Percentiles rank a stretch among this genome's conserved stretches.
These are phyloP conservation scores for Septoria petroselini DNA, from an alignment of 2,329 filamentous ascomycete genomes.

Conservation along the genomic window DNA sequence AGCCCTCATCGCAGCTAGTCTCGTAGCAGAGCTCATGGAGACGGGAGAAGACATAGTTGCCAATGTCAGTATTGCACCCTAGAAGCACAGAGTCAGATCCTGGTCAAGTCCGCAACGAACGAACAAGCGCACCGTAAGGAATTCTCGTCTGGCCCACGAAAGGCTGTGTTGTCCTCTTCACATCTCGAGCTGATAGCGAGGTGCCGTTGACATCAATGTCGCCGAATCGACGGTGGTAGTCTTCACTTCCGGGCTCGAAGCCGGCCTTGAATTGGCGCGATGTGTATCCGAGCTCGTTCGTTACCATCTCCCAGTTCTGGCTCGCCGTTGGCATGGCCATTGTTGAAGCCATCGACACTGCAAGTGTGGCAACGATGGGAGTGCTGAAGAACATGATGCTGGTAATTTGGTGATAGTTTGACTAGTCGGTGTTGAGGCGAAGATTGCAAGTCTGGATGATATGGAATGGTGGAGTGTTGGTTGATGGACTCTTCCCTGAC, in stretches of 20 bases:
- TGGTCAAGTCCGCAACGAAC: background rate
- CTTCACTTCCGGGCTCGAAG: conserved; percentile 7
- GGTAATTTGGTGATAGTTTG: no score
- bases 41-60: conserved; percentile 5
- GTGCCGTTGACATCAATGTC: conserved; percentile 3
- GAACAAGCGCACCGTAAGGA: conserved; percentile 1
- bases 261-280: conserved; percentile 5
- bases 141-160: conserved; percentile 9
- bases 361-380: background rate
- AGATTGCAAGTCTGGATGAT: no score
- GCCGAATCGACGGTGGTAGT: conserved; percentile 7
- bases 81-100: background rate
- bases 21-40: conserved; percentile 11
- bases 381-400: conserved; percentile 2
- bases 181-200: background rate
- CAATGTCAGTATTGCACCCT: conserved; percentile 12
- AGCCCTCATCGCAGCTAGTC: conserved; percentile 2
- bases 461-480: no score
- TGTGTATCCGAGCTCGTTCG: conserved; percentile 7
- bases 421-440: no score
- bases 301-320: conserved; percentile 8
- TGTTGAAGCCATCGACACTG: background rate
- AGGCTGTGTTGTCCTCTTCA: background rate
- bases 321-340: conserved; percentile 1
- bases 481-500: no score